Evolutionary conservation across 169 alveolate species (phyloP).

Genomic region (Condylostoma magnum): DNA sequence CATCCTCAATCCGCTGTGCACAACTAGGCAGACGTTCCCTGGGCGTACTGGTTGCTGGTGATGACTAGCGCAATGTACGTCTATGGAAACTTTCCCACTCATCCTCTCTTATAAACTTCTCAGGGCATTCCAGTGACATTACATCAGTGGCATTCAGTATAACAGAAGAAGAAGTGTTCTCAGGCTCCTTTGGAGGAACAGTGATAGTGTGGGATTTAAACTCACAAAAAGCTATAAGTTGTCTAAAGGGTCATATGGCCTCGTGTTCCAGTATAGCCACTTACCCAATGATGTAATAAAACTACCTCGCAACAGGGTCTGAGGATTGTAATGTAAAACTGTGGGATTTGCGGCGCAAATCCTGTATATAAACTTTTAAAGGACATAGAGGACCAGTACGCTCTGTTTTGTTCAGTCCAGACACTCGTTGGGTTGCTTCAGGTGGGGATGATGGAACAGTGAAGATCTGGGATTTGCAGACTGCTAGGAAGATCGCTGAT

Average conservation of each 20-base stretch:
- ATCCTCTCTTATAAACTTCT: slow-evolving; percentile 25
- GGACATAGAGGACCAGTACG: slow-evolving; percentile 55
- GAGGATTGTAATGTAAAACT: slow-evolving; percentile 22
- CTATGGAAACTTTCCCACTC: slow-evolving; percentile 51
- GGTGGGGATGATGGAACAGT: slow-evolving; percentile 72
- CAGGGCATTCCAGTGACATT: slow-evolving; percentile 36
- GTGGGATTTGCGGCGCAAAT: slow-evolving; percentile 73
- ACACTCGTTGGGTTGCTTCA: slow-evolving; percentile 73
- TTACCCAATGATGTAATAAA: slow-evolving; percentile 34
- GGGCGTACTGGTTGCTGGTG: slow-evolving; percentile 56
- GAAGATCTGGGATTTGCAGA: slow-evolving; percentile 61
- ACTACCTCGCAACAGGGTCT: slow-evolving; percentile 44
- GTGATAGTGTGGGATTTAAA: slow-evolving; percentile 69
- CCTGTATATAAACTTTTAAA: slow-evolving; percentile 47
- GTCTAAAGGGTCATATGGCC: slow-evolving; percentile 53
- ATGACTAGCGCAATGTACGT: slow-evolving; percentile 44
- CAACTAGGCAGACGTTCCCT: slow-evolving; percentile 46
- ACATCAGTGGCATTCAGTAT: slow-evolving; percentile 33
- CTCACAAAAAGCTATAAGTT: slow-evolving; percentile 34
- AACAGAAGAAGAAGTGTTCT: slow-evolving; percentile 42
- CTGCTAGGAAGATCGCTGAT: slow-evolving; percentile 43
- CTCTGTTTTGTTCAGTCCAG: slow-evolving; percentile 68
- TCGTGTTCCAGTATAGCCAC: slow-evolving; percentile 29
- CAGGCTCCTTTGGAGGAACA: slow-evolving; percentile 76
- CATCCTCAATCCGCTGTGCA: slow-evolving; percentile 34